Base-by-base conservation (phyloP, 2,329 filamentous ascomycete species). In the Paracorniculantispora psalliotae region DNA sequence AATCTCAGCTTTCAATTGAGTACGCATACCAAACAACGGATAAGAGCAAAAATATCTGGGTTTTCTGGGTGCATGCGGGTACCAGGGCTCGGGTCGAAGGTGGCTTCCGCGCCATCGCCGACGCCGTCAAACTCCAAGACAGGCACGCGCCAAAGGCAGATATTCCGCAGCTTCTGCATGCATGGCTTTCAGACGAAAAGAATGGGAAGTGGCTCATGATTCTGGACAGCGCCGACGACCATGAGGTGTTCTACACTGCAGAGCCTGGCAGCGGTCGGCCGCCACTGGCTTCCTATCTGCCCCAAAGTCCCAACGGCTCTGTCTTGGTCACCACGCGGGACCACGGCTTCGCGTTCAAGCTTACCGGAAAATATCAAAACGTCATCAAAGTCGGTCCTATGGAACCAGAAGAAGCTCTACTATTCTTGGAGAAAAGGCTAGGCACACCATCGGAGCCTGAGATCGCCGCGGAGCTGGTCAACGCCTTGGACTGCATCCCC, bases 211-310 rank as follows among this genome's bases (percentile, higher is more conserved):
- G 73, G 74, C 17, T 70, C 15, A 63, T 75, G 30, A 62, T 76
- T 48, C 65, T 77, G 21, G 72, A 77, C 43, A 74, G 70, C 60
- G 72, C 69, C 43, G 72, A 75, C 60, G 65, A 75, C 62, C 13
- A 49, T 33, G 53, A 66, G 8, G 60, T 71, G 5, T 67, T 72
- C 28, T 54, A 44, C 26, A 12, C 25, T 67, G 68, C 46, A 33
- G 62, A 48, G 44, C 59, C 1, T 61, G 60, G 12, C 25, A 64
- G 47, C 13, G 19, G 30, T 8, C 33, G 10, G 6, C 60, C 60
- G 53, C 57, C 63, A 1, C 50, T 71, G n/a, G 63, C 52, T 13
- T 59, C 61, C 2, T 71, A 67, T 51, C 59, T 72, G 6, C 69
- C 68, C 25, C 64, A 69, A 49, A 67, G 63, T 43, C 44, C 54